Conservation (phyloP, 352 stramenopile genomes). For the Stramenopiles sp. region DNA sequence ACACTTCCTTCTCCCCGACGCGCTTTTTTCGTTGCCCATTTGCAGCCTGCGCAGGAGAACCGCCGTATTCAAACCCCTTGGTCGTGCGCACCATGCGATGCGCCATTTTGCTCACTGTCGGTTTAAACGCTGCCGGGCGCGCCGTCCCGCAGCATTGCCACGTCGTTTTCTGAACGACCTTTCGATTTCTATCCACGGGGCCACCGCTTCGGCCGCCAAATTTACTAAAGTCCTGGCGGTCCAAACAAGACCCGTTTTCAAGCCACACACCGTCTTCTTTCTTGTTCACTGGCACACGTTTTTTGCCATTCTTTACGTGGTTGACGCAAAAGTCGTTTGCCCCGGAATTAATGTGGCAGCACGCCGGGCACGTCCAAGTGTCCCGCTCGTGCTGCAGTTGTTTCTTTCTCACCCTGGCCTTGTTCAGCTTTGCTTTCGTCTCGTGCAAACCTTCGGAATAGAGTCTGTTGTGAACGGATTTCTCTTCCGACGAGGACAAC, state of each 20-base stretch:
- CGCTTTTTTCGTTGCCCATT: background rate
- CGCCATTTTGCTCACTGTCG: background rate
- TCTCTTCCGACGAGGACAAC: too few species aligned
- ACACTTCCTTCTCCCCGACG: background rate
- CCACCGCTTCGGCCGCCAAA: background rate
- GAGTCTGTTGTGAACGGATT: background rate
- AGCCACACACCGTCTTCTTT: background rate
- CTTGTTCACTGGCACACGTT: background rate
- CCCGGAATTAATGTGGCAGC: background rate
- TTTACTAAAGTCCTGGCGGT: background rate
- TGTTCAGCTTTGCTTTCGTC: background rate
- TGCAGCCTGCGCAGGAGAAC: too few species aligned
- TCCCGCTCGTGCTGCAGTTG: background rate
- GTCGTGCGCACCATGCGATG: background rate
- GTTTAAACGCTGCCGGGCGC: background rate
- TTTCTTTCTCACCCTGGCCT: background rate
- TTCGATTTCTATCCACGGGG: background rate
- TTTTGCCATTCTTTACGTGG: background rate
- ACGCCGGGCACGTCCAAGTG: background rate
- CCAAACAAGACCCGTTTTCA: background rate
- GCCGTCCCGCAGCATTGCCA: background rate
- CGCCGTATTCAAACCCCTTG: background rate
- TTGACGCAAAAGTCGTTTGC: background rate
- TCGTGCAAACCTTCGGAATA: constrained; percentile 2
- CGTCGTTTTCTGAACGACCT: background rate